phyloP scores from a whole-genome alignment of 805 yeast species.

The Wickerhamiella shivajii region DNA sequence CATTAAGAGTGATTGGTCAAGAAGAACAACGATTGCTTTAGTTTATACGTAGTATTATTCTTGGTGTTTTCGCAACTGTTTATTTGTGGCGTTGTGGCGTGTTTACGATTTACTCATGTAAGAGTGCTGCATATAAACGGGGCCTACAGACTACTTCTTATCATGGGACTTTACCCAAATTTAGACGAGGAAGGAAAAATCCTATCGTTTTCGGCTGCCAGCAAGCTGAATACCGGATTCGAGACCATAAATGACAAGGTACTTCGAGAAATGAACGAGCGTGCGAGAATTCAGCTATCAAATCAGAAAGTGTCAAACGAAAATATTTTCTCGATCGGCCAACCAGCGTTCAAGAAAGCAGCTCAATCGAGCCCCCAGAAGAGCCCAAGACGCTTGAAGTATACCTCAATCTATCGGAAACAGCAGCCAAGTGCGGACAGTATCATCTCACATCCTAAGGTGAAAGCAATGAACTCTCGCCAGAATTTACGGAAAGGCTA shows the following conservation, averaged over 20 bases:
- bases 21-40: not conserved
- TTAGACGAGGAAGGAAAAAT: not conserved
- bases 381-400: too few relatives aligned
- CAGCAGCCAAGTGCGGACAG: too few relatives aligned
- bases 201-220: constrained; percentile 14
- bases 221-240: constrained; percentile 17
- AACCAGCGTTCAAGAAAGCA: too few relatives aligned
- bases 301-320: too few relatives aligned
- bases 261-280: constrained; percentile 24
- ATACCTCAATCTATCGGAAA: too few relatives aligned
- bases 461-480: too few relatives aligned
- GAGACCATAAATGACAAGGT: constrained; percentile 24
- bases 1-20: constrained; percentile 13
- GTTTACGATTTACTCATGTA: not conserved
- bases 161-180: constrained; percentile 7
- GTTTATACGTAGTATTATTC: not conserved
- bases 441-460: too few relatives aligned
- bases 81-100: not conserved
- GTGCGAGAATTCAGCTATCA: constrained; percentile 16
- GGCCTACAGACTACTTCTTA: not conserved
- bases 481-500: too few relatives aligned
- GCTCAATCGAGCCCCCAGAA: too few relatives aligned
- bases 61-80: not conserved
- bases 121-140: not conserved
- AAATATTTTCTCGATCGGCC: constrained; percentile 4